These are phyloP conservation scores for Leccinum fallax DNA, from an alignment of 1,284 basidiomycete genomes.

Conservation along the genomic window DNA sequence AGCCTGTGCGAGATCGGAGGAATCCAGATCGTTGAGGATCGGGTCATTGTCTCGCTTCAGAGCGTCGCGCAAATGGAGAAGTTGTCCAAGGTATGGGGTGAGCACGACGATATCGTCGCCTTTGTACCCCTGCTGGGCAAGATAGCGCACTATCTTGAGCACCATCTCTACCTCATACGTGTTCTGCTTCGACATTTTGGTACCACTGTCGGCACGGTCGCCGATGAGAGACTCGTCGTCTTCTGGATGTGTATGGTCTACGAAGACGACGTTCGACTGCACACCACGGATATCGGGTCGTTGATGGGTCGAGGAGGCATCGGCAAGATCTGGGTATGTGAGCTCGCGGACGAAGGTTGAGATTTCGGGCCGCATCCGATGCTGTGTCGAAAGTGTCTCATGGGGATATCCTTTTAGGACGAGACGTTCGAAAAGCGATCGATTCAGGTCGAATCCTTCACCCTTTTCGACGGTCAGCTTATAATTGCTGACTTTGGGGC, in stretches of 20 bases:
- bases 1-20: conserved; percentile 54
- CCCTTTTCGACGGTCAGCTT: conserved; percentile 62
- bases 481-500: conserved; percentile 65
- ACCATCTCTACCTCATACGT: conserved; percentile 57
- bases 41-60: conserved; percentile 54
- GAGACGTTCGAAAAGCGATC: conserved; percentile 41
- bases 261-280: conserved; percentile 56
- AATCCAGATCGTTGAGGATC: conserved; percentile 60
- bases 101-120: conserved; percentile 59
- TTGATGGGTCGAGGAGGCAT: conserved; percentile 48
- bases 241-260: conserved; percentile 58
- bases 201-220: conserved; percentile 45
- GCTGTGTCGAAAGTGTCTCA: conserved; percentile 51
- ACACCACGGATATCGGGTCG: conserved; percentile 55
- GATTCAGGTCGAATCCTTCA: conserved; percentile 60
- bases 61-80: conserved; percentile 47
- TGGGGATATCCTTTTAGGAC: conserved; percentile 56
- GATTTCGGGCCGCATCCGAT: conserved; percentile 70
- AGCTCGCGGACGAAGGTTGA: conserved; percentile 55
- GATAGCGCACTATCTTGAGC: conserved; percentile 58
- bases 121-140: conserved; percentile 63
- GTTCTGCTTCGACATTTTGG: conserved; percentile 59
- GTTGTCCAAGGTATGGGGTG: conserved; percentile 65
- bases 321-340: conserved; percentile 61
- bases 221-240: conserved; percentile 42